Conservation (phyloP, 2,329 filamentous ascomycete genomes). For the Fusarium torreyae region DNA sequence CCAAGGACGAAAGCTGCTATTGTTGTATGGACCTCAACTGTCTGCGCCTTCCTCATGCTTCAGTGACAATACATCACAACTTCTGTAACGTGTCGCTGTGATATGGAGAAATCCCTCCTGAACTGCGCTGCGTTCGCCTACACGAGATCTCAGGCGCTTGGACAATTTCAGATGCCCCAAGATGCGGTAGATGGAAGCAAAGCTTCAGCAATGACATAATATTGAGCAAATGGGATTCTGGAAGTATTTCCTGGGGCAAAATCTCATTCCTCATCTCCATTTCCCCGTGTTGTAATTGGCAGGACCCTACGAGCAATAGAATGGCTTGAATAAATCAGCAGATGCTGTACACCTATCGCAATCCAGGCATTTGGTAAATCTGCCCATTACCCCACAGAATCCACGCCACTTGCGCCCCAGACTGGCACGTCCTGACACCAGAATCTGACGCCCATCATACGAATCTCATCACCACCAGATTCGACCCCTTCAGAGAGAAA, state of each 20-base stretch:
- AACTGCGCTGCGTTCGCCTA: not conserved
- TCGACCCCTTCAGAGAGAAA: slow-evolving; percentile 9
- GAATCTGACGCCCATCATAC: slow-evolving; percentile 27
- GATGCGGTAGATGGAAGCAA: slow-evolving; percentile 19
- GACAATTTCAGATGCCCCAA: slow-evolving; percentile 13
- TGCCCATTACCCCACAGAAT: slow-evolving; percentile 27
- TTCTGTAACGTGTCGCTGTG: not conserved
- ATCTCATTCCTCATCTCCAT: slow-evolving; percentile 10
- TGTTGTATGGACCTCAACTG: not conserved
- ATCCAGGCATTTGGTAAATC: slow-evolving; percentile 12
- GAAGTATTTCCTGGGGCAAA: not conserved
- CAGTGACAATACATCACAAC: not conserved
- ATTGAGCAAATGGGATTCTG: not conserved
- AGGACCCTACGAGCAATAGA: slow-evolving; percentile 3
- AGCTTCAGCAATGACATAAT: slow-evolving; percentile 9
- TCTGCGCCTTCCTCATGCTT: not conserved
- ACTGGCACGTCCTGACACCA: slow-evolving; percentile 2
- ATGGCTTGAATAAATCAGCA: slow-evolving; percentile 19
- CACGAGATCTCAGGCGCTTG: slow-evolving; percentile 18
- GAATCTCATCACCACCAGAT: slow-evolving; percentile 20
- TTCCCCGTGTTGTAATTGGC: not conserved
- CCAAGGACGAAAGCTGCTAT: not conserved
- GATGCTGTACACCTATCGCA: slow-evolving; percentile 4
- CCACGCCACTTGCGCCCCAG: slow-evolving; percentile 38
- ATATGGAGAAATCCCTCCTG: not conserved